Evolutionary conservation across 176 grass and related monocot genomes (phyloP).

Genomic region (Eleusine coracana): DNA sequence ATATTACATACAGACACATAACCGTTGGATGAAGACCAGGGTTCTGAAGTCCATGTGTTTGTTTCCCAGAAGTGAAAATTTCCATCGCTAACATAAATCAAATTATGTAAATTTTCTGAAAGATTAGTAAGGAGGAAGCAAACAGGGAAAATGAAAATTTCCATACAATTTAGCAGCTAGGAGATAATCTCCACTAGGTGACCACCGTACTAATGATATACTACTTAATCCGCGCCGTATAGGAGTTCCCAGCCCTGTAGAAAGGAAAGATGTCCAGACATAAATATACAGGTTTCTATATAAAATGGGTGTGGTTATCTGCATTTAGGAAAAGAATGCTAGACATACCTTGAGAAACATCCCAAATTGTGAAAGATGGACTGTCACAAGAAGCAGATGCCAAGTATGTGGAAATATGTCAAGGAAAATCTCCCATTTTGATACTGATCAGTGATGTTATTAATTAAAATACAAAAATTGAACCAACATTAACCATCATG

Average conservation of each 20-base stretch:
- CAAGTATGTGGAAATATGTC: constrained; percentile 77
- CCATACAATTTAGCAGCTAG: constrained; percentile 88
- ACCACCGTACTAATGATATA: constrained; percentile 89
- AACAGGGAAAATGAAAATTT: constrained; percentile 30
- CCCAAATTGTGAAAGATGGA: constrained; percentile 94
- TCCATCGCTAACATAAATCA: constrained; percentile 67
- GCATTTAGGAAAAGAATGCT: neutral
- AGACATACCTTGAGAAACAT: constrained; percentile 94
- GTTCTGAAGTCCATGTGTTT: constrained; percentile 92
- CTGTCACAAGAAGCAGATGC: constrained; percentile 83
- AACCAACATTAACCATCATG: constrained; percentile 1
- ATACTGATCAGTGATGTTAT: constrained; percentile 11
- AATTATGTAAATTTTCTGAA: constrained; percentile 33
- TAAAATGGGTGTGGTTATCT: neutral
- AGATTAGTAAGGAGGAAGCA: constrained; percentile 31
- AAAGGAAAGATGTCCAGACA: constrained; percentile 25
- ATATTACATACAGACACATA: constrained; percentile 74
- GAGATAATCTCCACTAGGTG: constrained; percentile 88
- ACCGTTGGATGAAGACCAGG: constrained; percentile 93
- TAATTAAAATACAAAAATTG: neutral
- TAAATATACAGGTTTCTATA: constrained; percentile 13
- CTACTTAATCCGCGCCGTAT: constrained; percentile 84
- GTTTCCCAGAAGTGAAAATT: constrained; percentile 98
- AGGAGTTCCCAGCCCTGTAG: constrained; percentile 76
- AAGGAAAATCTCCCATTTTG: constrained; percentile 44